These are phyloP conservation scores for Cladorrhinum sp. DNA, from an alignment of 2,329 filamentous ascomycete species.

Conservation along the genomic window DNA sequence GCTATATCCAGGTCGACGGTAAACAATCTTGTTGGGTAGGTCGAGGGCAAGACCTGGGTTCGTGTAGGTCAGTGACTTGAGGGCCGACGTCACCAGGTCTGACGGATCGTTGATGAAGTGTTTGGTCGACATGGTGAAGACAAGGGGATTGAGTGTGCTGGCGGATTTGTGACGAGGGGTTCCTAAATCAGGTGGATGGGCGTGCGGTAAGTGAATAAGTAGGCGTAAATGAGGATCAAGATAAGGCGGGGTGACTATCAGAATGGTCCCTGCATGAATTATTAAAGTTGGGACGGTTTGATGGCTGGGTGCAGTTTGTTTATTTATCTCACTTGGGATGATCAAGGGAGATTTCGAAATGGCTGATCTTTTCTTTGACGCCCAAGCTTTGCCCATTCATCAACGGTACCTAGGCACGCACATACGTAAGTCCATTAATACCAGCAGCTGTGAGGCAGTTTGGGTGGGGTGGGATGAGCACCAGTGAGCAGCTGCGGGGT, in stretches of 20 bases:
- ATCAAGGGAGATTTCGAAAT: background rate
- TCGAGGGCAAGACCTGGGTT: conserved; percentile 84
- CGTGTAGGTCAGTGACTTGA: conserved; percentile 73
- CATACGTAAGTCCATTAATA: background rate
- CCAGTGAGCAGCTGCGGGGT: background rate
- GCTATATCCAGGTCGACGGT: conserved; percentile 57
- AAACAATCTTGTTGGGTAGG: conserved; percentile 76
- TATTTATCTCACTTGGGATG: background rate
- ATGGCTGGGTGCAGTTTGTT: background rate
- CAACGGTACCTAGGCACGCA: no score
- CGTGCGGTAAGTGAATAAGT: background rate
- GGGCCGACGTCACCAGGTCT: conserved; percentile 72
- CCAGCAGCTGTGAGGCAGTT: background rate
- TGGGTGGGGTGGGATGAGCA: background rate
- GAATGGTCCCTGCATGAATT: background rate
- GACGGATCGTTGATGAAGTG: conserved; percentile 88
- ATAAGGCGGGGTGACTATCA: background rate
- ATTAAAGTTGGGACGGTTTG: background rate
- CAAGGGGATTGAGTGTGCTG: background rate
- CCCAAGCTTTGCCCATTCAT: background rate
- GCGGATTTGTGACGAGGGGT: no score
- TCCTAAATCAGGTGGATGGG: background rate
- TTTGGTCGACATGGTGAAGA: conserved; percentile 56
- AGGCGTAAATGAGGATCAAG: background rate
- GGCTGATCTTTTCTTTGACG: background rate